Conservation (phyloP, 306 rosid genomes). For the Glycyrrhiza uralensis region DNA sequence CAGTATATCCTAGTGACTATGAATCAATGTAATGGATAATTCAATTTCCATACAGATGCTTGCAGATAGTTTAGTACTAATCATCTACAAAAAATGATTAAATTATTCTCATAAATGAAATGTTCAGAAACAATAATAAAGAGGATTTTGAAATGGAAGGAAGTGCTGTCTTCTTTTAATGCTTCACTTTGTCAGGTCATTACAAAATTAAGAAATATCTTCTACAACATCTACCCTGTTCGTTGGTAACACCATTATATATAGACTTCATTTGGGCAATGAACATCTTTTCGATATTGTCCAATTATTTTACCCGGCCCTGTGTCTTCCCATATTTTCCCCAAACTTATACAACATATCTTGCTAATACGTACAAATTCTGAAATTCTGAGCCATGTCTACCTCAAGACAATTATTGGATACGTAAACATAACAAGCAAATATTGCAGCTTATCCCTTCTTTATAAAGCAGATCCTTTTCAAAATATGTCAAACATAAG, state of each 20-base stretch:
- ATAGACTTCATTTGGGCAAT: background rate
- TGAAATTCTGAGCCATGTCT: background rate
- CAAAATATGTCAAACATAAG: background rate
- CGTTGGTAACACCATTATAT: background rate
- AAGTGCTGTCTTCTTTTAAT: background rate
- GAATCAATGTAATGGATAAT: conserved; percentile 4
- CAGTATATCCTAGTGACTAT: conserved; percentile 12
- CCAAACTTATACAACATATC: background rate
- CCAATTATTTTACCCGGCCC: background rate
- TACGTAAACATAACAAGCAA: conserved; percentile 8
- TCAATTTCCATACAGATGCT: conserved; percentile 21
- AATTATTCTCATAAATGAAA: background rate
- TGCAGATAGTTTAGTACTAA: background rate
- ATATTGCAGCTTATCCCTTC: background rate
- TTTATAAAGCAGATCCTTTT: background rate
- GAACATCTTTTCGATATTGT: background rate
- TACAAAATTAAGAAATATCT: background rate
- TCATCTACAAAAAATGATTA: conserved; percentile 1
- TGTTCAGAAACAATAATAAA: background rate
- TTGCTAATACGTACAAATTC: background rate
- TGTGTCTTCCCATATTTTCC: background rate
- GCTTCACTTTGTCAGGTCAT: background rate
- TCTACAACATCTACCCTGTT: background rate
- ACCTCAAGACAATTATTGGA: background rate
- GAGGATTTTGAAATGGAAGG: background rate